These are phyloP conservation scores for Sugiyamaella qingdaonensis DNA, from an alignment of 805 yeast species.

Conservation along the genomic window DNA sequence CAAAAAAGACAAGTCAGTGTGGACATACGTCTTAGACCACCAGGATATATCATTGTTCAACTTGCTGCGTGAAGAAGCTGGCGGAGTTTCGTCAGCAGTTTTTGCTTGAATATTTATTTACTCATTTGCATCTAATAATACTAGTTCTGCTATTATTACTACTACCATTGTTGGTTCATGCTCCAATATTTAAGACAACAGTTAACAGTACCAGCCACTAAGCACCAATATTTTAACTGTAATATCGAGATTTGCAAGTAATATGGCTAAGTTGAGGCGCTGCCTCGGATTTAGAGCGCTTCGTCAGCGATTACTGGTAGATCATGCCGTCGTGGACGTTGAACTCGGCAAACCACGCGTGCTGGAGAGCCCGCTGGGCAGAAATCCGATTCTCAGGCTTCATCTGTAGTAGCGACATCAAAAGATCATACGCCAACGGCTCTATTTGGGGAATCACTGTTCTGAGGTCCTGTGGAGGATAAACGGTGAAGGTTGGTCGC, in stretches of 20 bases:
- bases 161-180: neutral
- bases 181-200: neutral
- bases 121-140: neutral
- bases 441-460: constrained; percentile 65
- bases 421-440: constrained; percentile 60
- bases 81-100: neutral
- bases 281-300: too few relatives aligned
- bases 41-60: constrained; percentile 1
- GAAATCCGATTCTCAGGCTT: constrained; percentile 51
- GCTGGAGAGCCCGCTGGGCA: constrained; percentile 51
- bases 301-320: neutral
- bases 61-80: neutral
- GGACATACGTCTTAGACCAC: constrained; percentile 5
- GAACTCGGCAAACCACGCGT: constrained; percentile 80
- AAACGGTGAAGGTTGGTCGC: constrained; percentile 76
- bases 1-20: constrained; percentile 1
- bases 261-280: too few relatives aligned
- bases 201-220: neutral
- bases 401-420: constrained; percentile 51
- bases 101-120: neutral
- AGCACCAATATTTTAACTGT: neutral
- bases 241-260: neutral
- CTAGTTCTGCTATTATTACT: too few relatives aligned
- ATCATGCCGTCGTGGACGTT: constrained; percentile 26
- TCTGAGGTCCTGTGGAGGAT: constrained; percentile 82